Evolutionary conservation across 2,329 filamentous ascomycete genomes (phyloP).

Genomic region (Alternaria postmessia): DNA sequence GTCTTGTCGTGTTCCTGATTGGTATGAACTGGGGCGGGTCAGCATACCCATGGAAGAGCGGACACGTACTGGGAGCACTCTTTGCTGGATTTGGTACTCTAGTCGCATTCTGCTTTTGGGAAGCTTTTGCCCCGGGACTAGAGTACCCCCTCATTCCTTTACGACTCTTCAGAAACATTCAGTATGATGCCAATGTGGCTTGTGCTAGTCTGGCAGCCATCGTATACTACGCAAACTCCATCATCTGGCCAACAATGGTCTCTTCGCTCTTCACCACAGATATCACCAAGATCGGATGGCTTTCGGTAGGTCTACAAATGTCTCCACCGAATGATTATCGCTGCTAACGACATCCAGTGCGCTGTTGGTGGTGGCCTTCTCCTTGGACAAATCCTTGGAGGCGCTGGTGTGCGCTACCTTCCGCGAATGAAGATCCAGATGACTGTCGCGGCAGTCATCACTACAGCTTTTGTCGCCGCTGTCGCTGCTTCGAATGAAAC

Average conservation of each 20-base stretch:
- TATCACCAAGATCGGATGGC: slow-evolving; percentile 41
- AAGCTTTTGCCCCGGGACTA: slow-evolving; percentile 34
- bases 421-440: slow-evolving; percentile 46
- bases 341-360: slow-evolving; percentile 27
- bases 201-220: slow-evolving; percentile 45
- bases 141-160: slow-evolving; percentile 51
- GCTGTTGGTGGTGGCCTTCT: slow-evolving; percentile 45
- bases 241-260: slow-evolving; percentile 45
- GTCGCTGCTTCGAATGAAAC: slow-evolving; percentile 28
- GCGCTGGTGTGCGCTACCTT: slow-evolving; percentile 39
- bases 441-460: slow-evolving; percentile 34
- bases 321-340: too few relatives aligned
- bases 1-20: slow-evolving; percentile 57
- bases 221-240: slow-evolving; percentile 46
- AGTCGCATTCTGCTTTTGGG: slow-evolving; percentile 44
- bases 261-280: slow-evolving; percentile 39
- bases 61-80: slow-evolving; percentile 47
- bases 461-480: slow-evolving; percentile 38
- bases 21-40: slow-evolving; percentile 56
- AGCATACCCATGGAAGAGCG: slow-evolving; percentile 47
- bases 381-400: slow-evolving; percentile 42
- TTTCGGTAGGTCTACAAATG: slow-evolving; percentile 29
- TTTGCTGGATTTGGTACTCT: slow-evolving; percentile 44
- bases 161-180: slow-evolving; percentile 47
- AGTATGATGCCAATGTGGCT: slow-evolving; percentile 43